Percentiles rank a stretch among this genome's conserved stretches.
Evolutionary conservation across 23 red algal species (phyloP).

Genomic region (Cyanidiococcus yangmingshanensis): DNA sequence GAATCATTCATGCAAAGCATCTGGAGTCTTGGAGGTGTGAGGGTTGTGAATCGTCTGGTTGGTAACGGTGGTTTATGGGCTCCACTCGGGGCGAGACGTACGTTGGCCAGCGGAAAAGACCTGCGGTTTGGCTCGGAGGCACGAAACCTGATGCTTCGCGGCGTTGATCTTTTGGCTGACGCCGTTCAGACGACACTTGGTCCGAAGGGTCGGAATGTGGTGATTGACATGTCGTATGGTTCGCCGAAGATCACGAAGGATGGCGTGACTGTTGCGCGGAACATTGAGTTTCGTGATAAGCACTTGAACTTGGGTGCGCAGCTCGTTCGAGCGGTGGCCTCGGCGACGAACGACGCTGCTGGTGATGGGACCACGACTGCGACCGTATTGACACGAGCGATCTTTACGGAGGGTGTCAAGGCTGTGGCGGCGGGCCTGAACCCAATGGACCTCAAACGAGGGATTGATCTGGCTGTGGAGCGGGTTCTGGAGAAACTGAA

Average conservation of each 20-base stretch:
- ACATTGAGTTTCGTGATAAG: constrained; percentile 93
- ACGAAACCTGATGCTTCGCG: constrained; percentile 83
- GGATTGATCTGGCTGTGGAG: constrained; percentile 85
- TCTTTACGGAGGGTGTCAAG: constrained; percentile 94
- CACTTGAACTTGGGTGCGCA: constrained; percentile 86
- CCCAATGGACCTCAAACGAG: constrained; percentile 96
- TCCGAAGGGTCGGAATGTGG: constrained; percentile 87
- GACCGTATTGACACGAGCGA: constrained; percentile 85
- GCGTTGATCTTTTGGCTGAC: constrained; percentile 87
- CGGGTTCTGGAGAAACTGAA: constrained; percentile 56
- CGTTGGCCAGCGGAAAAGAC: constrained; percentile 74
- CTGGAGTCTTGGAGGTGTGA: too few relatives aligned
- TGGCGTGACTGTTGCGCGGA: constrained; percentile 89
- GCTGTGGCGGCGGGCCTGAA: constrained; percentile 98
- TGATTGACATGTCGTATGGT: constrained; percentile 88
- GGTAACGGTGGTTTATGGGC: too few relatives aligned
- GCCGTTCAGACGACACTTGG: constrained; percentile 81
- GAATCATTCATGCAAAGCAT: too few relatives aligned
- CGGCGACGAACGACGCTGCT: constrained; percentile 89
- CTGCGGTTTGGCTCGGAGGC: constrained; percentile 85
- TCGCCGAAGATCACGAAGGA: constrained; percentile 99
- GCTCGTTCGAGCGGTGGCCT: constrained; percentile 79
- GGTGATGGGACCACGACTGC: constrained; percentile 98
- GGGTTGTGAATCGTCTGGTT: too few relatives aligned
- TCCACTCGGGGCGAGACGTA: too few relatives aligned